Evolutionary conservation across 2,329 filamentous ascomycete species (phyloP).

Genomic region (Didymella pomorum): DNA sequence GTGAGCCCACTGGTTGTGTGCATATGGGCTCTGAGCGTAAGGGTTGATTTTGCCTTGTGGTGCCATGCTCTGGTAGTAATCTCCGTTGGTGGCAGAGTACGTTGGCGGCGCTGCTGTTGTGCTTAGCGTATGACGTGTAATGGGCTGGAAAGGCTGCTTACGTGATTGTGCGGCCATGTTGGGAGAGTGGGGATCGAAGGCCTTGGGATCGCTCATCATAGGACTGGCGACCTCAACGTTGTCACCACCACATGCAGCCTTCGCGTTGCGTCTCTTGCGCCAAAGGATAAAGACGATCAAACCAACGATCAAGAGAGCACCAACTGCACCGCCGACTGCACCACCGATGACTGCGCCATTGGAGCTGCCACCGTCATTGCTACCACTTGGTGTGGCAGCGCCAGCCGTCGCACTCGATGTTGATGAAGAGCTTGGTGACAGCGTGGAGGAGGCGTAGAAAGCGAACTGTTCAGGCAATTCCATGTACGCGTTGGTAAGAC

Average conservation of each 20-base stretch:
- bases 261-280: slow-evolving; percentile 25
- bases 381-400: too few relatives aligned
- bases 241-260: neutral
- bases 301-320: slow-evolving; percentile 36
- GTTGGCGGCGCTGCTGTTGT: slow-evolving; percentile 34
- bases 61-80: slow-evolving; percentile 24
- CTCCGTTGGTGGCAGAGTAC: slow-evolving; percentile 34
- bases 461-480: slow-evolving; percentile 31
- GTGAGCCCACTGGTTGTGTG: slow-evolving; percentile 29
- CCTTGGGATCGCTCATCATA: slow-evolving; percentile 27
- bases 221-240: slow-evolving; percentile 13
- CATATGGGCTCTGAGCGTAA: slow-evolving; percentile 16
- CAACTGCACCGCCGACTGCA: slow-evolving; percentile 39
- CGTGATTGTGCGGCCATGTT: slow-evolving; percentile 33
- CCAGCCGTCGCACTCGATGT: too few relatives aligned
- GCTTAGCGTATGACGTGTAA: neutral
- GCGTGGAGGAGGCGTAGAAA: slow-evolving; percentile 20
- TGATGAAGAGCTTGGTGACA: neutral
- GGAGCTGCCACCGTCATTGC: slow-evolving; percentile 6
- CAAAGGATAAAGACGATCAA: slow-evolving; percentile 35
- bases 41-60: slow-evolving; percentile 22
- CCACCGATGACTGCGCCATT: slow-evolving; percentile 41
- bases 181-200: slow-evolving; percentile 17
- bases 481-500: slow-evolving; percentile 25
- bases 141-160: slow-evolving; percentile 16